Evolutionary conservation across 208 protist genomes (phyloP).

Genomic region (Cochliopodium minus): DNA sequence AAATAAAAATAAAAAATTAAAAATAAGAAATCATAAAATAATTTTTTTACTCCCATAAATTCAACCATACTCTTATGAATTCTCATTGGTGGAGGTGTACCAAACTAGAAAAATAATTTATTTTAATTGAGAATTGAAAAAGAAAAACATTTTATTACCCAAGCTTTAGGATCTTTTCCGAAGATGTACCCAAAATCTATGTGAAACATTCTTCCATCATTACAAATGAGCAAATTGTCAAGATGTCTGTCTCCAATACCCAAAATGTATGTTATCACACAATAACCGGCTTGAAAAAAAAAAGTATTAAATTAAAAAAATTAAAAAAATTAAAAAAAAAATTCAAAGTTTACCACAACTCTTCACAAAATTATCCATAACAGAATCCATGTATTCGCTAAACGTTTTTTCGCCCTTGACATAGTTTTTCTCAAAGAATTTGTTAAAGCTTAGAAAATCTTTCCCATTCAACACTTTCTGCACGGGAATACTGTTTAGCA

Average conservation of each 20-base stretch:
- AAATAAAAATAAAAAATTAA: no score
- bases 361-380: slow-evolving; percentile 77
- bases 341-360: slow-evolving; percentile 53
- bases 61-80: slow-evolving; percentile 17
- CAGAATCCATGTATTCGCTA: no score
- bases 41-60: not conserved
- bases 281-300: slow-evolving; percentile 86
- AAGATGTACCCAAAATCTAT: slow-evolving; percentile 94
- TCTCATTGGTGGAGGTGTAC: slow-evolving; percentile 45
- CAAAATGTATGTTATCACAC: slow-evolving; percentile 84
- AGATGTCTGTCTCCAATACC: slow-evolving; percentile 83
- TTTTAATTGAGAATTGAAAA: not conserved
- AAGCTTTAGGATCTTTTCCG: slow-evolving; percentile 23
- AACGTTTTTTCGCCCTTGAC: no score
- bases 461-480: no score
- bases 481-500: no score
- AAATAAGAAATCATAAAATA: no score
- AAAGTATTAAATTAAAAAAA: not conserved
- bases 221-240: slow-evolving; percentile 79
- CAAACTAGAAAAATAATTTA: not conserved
- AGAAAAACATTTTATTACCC: not conserved
- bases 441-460: no score
- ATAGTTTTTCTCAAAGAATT: no score
- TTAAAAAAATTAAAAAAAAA: not conserved
- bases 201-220: slow-evolving; percentile 79